Base-by-base conservation (phyloP, 306 rosid genomes). In the Comarum palustre region DNA sequence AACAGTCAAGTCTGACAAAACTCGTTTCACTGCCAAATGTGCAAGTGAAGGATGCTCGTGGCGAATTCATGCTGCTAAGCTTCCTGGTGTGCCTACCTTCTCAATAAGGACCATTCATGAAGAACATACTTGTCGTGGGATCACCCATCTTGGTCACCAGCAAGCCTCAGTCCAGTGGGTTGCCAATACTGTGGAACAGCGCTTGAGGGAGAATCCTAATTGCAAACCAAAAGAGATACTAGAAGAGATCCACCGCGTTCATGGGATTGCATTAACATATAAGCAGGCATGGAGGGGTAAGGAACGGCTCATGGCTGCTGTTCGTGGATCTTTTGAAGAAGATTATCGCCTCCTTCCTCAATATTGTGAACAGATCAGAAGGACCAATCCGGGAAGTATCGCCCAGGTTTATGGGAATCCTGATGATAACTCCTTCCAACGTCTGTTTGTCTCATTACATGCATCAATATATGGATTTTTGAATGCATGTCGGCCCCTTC, bases 141-240 rank as follows among this genome's bases (percentile, higher is more conserved):
- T 83, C 54, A 48, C 79, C 48, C 90, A 86, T 78, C 86, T 85
- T 17, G 89, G 89, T 70, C 89, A 86, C 61, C 87, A 80, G 54
- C 85, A 86, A 77, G 87, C 89, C 55, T 82, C 89, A 48, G 87
- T 80, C 68, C 89, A 82, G 75, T 86, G 90, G 90, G 85, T 86
- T 65, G 90, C 87, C 45, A 76, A 72, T 41, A 75, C 87, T 68
- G 82, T 83, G 76, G 87, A 86, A 69, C 85, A 75, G 32, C 84
- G 83, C 7, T 65, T 86, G 81, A 77, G 76, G 73, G 84, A 83
- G 42, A 83, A 83, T 78, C 87, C 90, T 3, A 78, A 83, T 59
- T 83, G 73, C 62, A 86, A 78, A 39, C 87, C 87, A 38, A 86
- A 86, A 79, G 90, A 86, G 71, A 83, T 86, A 75, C 78, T 78